phyloP scores from a whole-genome alignment of 2,329 filamentous ascomycete species.

The Lachnellula willkommii region DNA sequence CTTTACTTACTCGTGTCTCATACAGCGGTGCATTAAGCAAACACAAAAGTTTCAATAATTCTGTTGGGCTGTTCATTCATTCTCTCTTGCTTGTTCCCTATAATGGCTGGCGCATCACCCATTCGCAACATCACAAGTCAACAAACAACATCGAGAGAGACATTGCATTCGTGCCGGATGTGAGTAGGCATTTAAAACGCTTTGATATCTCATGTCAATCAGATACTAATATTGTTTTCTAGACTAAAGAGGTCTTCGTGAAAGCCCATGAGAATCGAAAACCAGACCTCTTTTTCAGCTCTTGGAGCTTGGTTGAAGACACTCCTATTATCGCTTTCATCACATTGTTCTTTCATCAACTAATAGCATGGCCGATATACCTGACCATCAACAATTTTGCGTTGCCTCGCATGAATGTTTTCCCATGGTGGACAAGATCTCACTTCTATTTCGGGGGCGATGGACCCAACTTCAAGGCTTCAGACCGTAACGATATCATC shows the following conservation, averaged over 20 bases:
- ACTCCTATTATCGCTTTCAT: constrained; percentile 51
- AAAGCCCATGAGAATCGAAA: constrained; percentile 8
- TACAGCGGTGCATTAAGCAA: constrained; percentile 54
- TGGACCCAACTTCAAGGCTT: constrained; percentile 53
- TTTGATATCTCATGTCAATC: no score
- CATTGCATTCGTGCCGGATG: constrained; percentile 56
- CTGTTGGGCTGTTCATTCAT: constrained; percentile 60
- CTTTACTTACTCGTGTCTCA: background rate
- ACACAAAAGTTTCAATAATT: constrained; percentile 51
- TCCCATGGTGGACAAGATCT: constrained; percentile 21
- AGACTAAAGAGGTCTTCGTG: constrained; percentile 24
- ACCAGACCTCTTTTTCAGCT: constrained; percentile 3
- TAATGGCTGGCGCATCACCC: constrained; percentile 67
- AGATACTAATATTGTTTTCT: background rate
- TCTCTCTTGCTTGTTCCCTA: constrained; percentile 62
- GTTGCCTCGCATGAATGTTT: constrained; percentile 18
- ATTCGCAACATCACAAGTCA: constrained; percentile 63
- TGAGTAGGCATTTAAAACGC: constrained; percentile 6
- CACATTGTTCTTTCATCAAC: constrained; percentile 54
- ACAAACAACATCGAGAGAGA: constrained; percentile 63
- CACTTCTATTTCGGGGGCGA: constrained; percentile 54
- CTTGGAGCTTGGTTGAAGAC: constrained; percentile 50
- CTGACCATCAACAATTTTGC: constrained; percentile 49
- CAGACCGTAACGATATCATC: constrained; percentile 49
- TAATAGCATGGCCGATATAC: constrained; percentile 59